Conservation (phyloP, 148 eudicot genomes). For the Rhododendron kiyosumense region DNA sequence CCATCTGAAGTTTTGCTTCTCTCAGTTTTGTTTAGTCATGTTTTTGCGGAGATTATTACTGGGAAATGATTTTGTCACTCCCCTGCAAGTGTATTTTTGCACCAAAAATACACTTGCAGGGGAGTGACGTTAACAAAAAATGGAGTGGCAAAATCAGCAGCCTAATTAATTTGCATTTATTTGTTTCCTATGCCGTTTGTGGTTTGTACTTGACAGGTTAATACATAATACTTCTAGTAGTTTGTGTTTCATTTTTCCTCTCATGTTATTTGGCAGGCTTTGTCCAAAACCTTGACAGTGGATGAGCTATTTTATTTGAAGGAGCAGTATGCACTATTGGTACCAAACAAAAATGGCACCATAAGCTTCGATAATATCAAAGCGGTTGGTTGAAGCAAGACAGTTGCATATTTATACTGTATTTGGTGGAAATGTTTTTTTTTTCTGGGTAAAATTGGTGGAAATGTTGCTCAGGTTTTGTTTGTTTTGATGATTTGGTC, state of each 20-base stretch:
- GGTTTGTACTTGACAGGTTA: not conserved
- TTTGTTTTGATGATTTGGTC: slow-evolving; percentile 11
- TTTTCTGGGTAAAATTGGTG: not conserved
- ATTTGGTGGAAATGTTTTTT: not conserved
- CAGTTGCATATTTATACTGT: not conserved
- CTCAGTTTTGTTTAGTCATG: too few species aligned
- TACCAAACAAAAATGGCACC: slow-evolving; percentile 65
- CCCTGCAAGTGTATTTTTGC: too few species aligned
- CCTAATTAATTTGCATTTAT: not conserved
- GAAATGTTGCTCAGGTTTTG: slow-evolving; percentile 9
- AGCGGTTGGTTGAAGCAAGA: slow-evolving; percentile 38
- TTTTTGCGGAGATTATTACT: not conserved
- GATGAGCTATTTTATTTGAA: slow-evolving; percentile 64
- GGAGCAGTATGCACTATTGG: slow-evolving; percentile 62
- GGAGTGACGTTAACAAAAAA: too few species aligned
- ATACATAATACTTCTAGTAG: not conserved
- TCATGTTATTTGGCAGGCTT: slow-evolving; percentile 41
- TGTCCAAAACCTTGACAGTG: slow-evolving; percentile 64
- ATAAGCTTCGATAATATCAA: slow-evolving; percentile 64
- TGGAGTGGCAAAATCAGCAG: too few species aligned
- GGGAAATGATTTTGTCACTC: too few species aligned
- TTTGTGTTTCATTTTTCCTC: not conserved
- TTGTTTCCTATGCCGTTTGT: not conserved
- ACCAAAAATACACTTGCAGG: too few species aligned
- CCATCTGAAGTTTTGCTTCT: too few species aligned